Base-by-base conservation (phyloP, 2,329 filamentous ascomycete genomes). In the Mycogone perniciosa region DNA sequence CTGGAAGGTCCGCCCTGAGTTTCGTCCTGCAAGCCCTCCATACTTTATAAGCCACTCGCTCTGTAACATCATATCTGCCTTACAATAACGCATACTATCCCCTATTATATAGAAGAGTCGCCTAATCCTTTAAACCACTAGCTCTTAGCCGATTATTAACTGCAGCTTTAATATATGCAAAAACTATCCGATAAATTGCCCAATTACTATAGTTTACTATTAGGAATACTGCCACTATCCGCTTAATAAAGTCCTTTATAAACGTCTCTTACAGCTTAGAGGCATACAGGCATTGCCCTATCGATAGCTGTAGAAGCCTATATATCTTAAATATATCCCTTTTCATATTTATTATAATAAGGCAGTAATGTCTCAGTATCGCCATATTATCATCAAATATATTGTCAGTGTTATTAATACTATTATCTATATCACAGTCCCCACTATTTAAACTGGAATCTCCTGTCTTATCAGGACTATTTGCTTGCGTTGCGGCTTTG, bases 191-290 rank as follows among this genome's bases (percentile, higher is more conserved):
- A 29, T 26, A 42, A 42, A 26, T 42, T 30, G 13, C 39, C 39
- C 39, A 42, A 13, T 42, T 42, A 5, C 10, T 11, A 13, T 42
- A 42, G 6, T 42, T 10, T 29, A n/a, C 39, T 26, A 47, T 31
- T 3, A 66, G 48, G 4, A 63, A 64, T 11, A 53, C 31, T n/a
- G 48, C 31, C 8, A 49, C 53, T 6, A 54, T 38, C 29, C 35
- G 29, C 26, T 31, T 37, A 10, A 27, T 37, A 29, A n/a, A n/a
- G 4, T 27, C 26, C n/a, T 41, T n/a, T 8, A 48, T 7, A 30
- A 42, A 52, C 9, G 5, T 29, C 6, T 45, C 20, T n/a, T 42
- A 27, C 13, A 29, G 6, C 3, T 26, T 11, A 7, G 10, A 2
- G 20, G 20, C 26, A 4, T 35, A 4, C 1, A 30, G 0, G 50